Percentiles rank a stretch among this genome's conserved stretches.
Conservation (phyloP, 2,329 filamentous ascomycete genomes). For the Paecilomyces fulvus region DNA sequence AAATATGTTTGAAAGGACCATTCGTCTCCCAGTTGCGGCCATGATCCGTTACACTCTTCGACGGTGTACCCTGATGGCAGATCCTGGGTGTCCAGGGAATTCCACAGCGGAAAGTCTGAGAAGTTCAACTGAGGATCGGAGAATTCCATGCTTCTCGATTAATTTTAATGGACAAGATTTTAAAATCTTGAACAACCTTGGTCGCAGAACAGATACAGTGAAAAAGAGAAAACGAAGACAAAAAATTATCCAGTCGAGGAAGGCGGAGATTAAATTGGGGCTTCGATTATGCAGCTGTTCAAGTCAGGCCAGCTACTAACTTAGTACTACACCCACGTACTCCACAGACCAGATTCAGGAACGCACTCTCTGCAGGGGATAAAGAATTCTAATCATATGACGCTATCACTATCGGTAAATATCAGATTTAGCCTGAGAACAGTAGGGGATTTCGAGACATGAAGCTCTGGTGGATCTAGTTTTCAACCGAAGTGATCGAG, state of each 20-base stretch:
- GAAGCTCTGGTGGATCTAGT: neutral
- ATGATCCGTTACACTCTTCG: neutral
- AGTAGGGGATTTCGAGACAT: neutral
- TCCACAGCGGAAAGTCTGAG: neutral
- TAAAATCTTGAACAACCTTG: neutral
- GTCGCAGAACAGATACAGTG: neutral
- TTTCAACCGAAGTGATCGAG: neutral
- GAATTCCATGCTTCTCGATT: neutral
- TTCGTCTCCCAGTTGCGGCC: neutral
- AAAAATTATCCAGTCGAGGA: neutral
- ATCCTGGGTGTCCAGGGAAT: neutral
- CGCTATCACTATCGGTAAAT: neutral
- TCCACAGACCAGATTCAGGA: neutral
- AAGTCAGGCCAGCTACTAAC: neutral
- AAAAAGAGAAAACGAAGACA: neutral
- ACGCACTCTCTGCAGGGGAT: neutral
- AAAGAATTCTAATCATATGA: neutral
- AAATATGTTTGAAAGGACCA: neutral
- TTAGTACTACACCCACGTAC: neutral
- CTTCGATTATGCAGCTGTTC: neutral
- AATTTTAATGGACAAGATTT: neutral
- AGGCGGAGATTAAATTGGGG: neutral
- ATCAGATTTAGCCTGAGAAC: neutral
- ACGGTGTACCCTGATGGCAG: neutral
- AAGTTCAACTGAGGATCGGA: neutral